Base-by-base conservation (phyloP, 2,329 filamentous ascomycete genomes). In the Aureobasidium sp. region DNA sequence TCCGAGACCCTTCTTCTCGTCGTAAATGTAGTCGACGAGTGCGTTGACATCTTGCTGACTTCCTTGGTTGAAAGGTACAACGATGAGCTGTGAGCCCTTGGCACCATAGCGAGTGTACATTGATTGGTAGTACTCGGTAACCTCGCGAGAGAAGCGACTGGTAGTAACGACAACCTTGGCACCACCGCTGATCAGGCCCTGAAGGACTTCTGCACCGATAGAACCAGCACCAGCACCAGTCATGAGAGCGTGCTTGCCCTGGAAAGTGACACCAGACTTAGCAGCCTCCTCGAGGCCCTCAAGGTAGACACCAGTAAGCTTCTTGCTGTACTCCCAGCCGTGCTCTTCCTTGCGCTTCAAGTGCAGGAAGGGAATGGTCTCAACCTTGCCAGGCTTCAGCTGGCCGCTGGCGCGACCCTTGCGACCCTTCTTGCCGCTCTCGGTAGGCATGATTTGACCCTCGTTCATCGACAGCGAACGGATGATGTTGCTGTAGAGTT, bases 321-420 rank as follows among this genome's bases (percentile, higher is more conserved):
- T 97, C 84, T 97, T 99, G 85, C 91, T 97, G 81, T 97, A 99
- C 72, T 97, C 92, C 94, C 94, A 99, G 65, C 93, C 93, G 71
- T 96, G 89, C 65, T 92, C 85, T 60, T 90, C 87, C 78, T 96
- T 95, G 76, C 91, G 89, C 84, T 97, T 97, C 63, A 99, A 81
- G 75, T 99, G 94, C 59, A 99, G 79, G 86, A 99, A 99, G 37
- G 94, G 94, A 69, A 99, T 95, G 20, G 94, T 96, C 80, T 97
- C 93, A 63, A 95, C 87, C 81, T 96, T 97, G 75, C 92, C 92
- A 63, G 81, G 77, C 81, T 94, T 95, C 70, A 82, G 79, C 47
- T 76, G 76, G 52, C 78, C 78, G 63, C 82, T 82, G 63, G 79
- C 72, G 59, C 77, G 78, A 63, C 79, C 78, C 65, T 79, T 79